Evolutionary conservation across 768 basidiomycete species (phyloP), one percentile per base, ranked within the genome.

Genomic region (Steccherinum ochraceum): DNA sequence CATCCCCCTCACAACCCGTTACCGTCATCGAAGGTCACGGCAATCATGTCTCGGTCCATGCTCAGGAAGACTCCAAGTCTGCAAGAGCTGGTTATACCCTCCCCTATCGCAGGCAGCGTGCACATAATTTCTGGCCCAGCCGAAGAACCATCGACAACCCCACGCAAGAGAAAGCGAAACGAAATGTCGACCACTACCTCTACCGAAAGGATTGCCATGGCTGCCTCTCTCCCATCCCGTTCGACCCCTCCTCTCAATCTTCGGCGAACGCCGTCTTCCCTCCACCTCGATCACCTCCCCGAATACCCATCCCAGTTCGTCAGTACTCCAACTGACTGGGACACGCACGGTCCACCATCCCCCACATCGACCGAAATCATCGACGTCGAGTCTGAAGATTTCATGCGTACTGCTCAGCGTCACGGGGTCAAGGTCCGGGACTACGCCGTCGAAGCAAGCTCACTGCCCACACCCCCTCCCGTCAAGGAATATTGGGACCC

Each of bases 381-480:
- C 46, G 58, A 58, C 24, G 53, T 58, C 10, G 64, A 63, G 44
- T 40, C 49, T 27, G 30, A 48, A 18, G 57, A 55, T 19, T 43
- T 49, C 44, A 43, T 57, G 42, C 55, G 53, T 35, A 45, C 40
- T 2, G 56, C 62, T 12, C 50, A 51, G 19, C 53, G 50, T 0
- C 51, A 51, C n/a, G 66, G 66, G 12, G 61, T 67, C 30, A 67
- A 67, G 51, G 66, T 67, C 24, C 64, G 66, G 43, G 67, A 68
- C 55, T 68, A 57, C 48, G 62, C 60, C 3, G 41, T 35, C 7
- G 16, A 35, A 60, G 53, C 64, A 63, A 16, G 16, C 30, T 7
- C 30, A 35, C 16, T 7, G 7, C 30, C 16, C 30, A 35, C 30
- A 35, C 7, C 7, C 7, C 7, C 7, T 7, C 16, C 30, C 30